Evolutionary conservation across 2,329 filamentous ascomycete species (phyloP), one percentile per base, ranked within the genome.

Genomic region (Epichloe sp.): DNA sequence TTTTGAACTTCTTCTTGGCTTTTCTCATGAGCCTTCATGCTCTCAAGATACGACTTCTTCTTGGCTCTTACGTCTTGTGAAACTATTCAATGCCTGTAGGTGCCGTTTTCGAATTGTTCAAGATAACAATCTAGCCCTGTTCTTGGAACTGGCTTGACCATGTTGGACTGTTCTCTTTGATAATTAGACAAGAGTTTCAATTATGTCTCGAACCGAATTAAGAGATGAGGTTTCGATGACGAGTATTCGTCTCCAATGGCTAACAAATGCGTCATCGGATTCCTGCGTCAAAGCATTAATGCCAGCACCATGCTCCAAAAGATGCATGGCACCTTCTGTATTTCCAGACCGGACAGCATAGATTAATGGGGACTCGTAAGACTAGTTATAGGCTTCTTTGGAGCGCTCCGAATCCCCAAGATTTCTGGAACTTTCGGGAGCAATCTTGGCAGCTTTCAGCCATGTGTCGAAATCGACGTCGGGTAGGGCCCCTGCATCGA

Each of bases 301-400:
- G 63, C 90, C 77, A 3, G 77, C 84, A 1, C 85, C 86, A 15
- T 69, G 69, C 15, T 77, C 68, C 1, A 94, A 62, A 3, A 94
- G 72, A 41, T 76, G 68, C 4, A 79, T 59, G 1, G 78, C 79
- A 5, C 81, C 61, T 0, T 71, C 67, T 0, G 70, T 68, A 38
- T 59, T 58, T n/a, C 61, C 65, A 31, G 50, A 53, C 52, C 58
- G 78, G 60, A 67, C 74, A 14, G 88, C 86, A 3, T 73, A 52
- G 10, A 88, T 71, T 14, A 93, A 67, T 0, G 88, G 86, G 59
- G 91, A 86, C 50, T 78, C 71, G 11, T 76, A 60, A 1, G 58
- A 61, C 5, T 63, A 53, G 3, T 71, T 63, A 62, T 81, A 86
- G 0, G 58, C 57, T 1, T 65, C 63, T 52, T 74, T 65, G 50